Conservation (phyloP, 2,329 filamentous ascomycete genomes). For the Zymoseptoria passerinii region DNA sequence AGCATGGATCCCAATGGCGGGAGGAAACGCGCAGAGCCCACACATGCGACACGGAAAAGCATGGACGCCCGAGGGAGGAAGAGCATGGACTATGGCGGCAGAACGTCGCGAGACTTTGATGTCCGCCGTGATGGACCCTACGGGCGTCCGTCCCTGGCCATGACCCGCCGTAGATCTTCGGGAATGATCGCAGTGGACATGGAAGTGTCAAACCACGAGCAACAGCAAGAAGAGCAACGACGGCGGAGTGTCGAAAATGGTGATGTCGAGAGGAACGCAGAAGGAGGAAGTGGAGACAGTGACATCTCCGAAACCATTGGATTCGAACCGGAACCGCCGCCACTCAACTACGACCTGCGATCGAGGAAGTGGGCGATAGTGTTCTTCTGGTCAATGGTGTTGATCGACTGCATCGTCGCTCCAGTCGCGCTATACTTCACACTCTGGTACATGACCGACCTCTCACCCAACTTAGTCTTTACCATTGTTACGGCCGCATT, state of each 20-base stretch:
- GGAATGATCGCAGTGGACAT: neutral
- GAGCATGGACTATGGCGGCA: slow-evolving; percentile 7
- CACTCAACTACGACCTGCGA: slow-evolving; percentile 49
- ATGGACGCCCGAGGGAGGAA: slow-evolving; percentile 4
- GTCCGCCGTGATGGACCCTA: slow-evolving; percentile 26
- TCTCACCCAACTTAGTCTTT: slow-evolving; percentile 46
- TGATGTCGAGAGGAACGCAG: neutral
- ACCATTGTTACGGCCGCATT: slow-evolving; percentile 47
- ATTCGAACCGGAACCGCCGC: slow-evolving; percentile 37
- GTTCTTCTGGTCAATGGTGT: slow-evolving; percentile 52
- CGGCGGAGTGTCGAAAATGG: neutral
- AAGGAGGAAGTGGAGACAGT: slow-evolving; percentile 6
- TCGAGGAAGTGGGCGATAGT: slow-evolving; percentile 48
- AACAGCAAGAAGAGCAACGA: neutral
- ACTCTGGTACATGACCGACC: slow-evolving; percentile 48
- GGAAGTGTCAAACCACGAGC: neutral
- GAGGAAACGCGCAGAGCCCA: neutral
- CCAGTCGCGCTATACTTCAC: slow-evolving; percentile 54
- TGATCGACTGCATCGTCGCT: slow-evolving; percentile 51
- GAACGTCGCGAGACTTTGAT: slow-evolving; percentile 26
- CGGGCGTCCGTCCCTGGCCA: slow-evolving; percentile 26
- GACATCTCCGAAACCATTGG: slow-evolving; percentile 12
- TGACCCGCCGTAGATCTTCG: slow-evolving; percentile 24
- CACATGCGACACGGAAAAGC: neutral
- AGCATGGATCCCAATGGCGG: neutral